These are phyloP conservation scores for Pseudogymnoascus sp. DNA, from an alignment of 2,329 filamentous ascomycete species.

Conservation along the genomic window DNA sequence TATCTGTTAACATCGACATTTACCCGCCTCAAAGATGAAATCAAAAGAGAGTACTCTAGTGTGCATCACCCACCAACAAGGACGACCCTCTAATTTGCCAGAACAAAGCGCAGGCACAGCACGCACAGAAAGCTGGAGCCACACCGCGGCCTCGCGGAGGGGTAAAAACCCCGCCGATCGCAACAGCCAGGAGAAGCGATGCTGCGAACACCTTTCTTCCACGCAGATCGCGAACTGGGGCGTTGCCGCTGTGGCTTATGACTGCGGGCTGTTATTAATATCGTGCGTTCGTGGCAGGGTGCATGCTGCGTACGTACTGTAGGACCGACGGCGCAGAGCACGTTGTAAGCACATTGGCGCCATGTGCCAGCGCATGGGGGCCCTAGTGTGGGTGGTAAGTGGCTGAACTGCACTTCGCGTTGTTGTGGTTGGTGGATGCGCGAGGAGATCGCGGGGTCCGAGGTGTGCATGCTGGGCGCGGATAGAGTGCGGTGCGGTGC, in stretches of 20 bases:
- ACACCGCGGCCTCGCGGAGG: neutral
- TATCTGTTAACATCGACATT: neutral
- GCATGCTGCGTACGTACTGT: neutral
- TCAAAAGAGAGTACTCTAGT: neutral
- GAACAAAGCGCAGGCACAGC: slow-evolving; percentile 4
- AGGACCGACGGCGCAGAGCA: neutral
- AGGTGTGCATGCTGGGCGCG: neutral
- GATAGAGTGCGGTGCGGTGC: neutral
- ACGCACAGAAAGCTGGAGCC: neutral
- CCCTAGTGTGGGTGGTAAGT: neutral
- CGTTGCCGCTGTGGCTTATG: slow-evolving; percentile 1
- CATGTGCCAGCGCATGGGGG: slow-evolving; percentile 3
- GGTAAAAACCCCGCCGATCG: slow-evolving; percentile 2
- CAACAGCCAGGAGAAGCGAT: neutral
- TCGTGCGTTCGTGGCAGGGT: slow-evolving; percentile 4
- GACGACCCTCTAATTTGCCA: neutral
- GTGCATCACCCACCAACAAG: neutral
- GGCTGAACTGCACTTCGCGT: neutral
- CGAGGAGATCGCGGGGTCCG: neutral
- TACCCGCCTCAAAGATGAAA: neutral
- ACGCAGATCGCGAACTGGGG: neutral
- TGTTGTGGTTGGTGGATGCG: slow-evolving; percentile 4
- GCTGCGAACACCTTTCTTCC: neutral
- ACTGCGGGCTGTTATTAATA: neutral
- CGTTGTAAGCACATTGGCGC: slow-evolving; percentile 8